Conservation (phyloP, 345 rosid genomes). For the Pugionium cornutum region DNA sequence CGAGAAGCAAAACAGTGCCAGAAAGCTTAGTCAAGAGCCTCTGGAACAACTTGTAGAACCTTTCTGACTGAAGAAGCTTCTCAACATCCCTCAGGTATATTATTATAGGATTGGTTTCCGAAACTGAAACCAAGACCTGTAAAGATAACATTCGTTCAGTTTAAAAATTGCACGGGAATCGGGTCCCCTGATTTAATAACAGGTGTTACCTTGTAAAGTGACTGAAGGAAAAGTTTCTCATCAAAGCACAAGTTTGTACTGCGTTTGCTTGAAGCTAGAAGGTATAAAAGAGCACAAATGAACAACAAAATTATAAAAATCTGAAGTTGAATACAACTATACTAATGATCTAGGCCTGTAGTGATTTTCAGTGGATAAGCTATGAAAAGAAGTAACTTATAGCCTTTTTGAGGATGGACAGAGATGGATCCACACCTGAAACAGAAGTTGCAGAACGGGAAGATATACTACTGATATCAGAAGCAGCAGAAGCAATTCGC, state of each 20-base stretch:
- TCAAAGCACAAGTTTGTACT: conserved; percentile 73
- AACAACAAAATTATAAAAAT: neutral
- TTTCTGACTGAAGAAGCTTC: conserved; percentile 72
- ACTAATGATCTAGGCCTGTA: no score
- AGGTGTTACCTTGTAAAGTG: conserved; percentile 79
- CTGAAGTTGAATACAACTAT: neutral
- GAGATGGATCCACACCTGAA: conserved; percentile 46
- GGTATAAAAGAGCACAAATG: conserved; percentile 21
- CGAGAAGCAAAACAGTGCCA: conserved; percentile 75
- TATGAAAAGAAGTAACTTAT: neutral
- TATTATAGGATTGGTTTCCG: conserved; percentile 11
- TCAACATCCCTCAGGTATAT: conserved; percentile 87
- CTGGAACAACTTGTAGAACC: conserved; percentile 62
- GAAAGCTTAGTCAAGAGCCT: conserved; percentile 69
- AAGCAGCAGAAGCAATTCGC: conserved; percentile 70
- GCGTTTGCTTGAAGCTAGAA: conserved; percentile 57
- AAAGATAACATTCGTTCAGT: neutral
- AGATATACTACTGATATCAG: conserved; percentile 65
- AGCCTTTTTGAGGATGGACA: neutral
- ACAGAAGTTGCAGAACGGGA: conserved; percentile 44
- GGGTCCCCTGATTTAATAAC: neutral
- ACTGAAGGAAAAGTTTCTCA: conserved; percentile 73
- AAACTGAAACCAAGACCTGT: conserved; percentile 46
- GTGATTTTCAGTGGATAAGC: no score
- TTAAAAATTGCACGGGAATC: neutral